Evolutionary conservation across 148 eudicot genomes (phyloP).

Genomic region (Persicaria maculosa): DNA sequence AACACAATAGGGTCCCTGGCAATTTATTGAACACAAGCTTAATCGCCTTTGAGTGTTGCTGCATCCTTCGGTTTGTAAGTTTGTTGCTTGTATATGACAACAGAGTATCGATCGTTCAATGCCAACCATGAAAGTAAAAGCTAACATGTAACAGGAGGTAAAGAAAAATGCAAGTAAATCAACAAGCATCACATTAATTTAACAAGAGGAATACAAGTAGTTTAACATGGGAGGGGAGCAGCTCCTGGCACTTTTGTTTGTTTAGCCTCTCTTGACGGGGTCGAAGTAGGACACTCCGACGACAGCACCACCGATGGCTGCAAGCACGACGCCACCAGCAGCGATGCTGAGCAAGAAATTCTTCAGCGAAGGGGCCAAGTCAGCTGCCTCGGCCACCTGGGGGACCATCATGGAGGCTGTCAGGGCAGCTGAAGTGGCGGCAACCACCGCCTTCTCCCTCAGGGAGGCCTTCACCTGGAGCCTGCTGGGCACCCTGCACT

Average conservation of each 20-base stretch:
- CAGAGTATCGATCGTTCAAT: too few relatives aligned
- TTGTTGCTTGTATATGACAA: too few relatives aligned
- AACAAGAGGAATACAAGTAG: background rate
- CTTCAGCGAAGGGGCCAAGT: slow-evolving; percentile 40
- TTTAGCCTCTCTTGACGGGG: slow-evolving; percentile 37
- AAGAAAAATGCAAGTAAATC: too few relatives aligned
- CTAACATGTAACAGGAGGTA: too few relatives aligned
- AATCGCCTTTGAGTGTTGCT: too few relatives aligned
- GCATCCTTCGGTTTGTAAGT: too few relatives aligned
- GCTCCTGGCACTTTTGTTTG: background rate
- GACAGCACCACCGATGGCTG: slow-evolving; percentile 40
- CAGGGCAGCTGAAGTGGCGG: slow-evolving; percentile 33
- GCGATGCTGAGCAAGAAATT: slow-evolving; percentile 51
- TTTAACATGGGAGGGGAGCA: background rate
- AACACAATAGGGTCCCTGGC: too few relatives aligned
- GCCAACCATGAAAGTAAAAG: too few relatives aligned
- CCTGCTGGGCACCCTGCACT: slow-evolving; percentile 3
- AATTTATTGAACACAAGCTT: too few relatives aligned
- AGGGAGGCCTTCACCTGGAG: slow-evolving; percentile 33
- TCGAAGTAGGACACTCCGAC: slow-evolving; percentile 59
- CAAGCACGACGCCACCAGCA: slow-evolving; percentile 51
- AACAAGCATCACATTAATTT: background rate
- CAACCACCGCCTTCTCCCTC: slow-evolving; percentile 45
- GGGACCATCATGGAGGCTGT: slow-evolving; percentile 51
- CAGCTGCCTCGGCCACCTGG: slow-evolving; percentile 47